A percentile compares a stretch with the other conserved stretches of the same genome.
phyloP scores from a whole-genome alignment of 2,329 filamentous ascomycete species.

The Colletotrichum acutatum region DNA sequence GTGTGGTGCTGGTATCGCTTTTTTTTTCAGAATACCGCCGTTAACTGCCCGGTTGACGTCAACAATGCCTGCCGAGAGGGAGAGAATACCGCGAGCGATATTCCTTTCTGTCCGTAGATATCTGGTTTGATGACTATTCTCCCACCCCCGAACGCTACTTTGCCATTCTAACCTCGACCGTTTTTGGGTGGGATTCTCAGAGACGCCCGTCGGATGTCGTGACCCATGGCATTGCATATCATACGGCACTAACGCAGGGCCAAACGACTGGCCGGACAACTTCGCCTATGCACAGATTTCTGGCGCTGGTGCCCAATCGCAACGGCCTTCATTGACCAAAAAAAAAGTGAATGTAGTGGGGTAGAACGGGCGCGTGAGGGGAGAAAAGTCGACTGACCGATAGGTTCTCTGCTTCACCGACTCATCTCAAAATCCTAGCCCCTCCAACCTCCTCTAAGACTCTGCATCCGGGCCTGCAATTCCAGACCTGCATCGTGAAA shows the following conservation, averaged over 20 bases:
- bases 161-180: not conserved
- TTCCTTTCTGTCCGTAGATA: not conserved
- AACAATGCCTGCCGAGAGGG: not conserved
- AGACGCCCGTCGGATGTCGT: not conserved
- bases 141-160: not conserved
- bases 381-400: not conserved
- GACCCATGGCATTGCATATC: not conserved
- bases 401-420: not conserved
- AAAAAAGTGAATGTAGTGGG: not conserved
- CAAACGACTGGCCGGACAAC: not conserved
- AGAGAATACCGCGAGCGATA: not conserved
- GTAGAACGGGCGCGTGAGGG: not conserved
- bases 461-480: not conserved
- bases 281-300: not conserved
- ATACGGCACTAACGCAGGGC: not conserved
- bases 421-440: not conserved
- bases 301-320: not conserved
- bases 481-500: not conserved
- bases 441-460: not conserved
- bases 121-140: not conserved
- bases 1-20: not conserved
- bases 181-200: not conserved
- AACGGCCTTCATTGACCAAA: not conserved
- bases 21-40: not conserved
- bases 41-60: not conserved